phyloP scores from a whole-genome alignment of 2,329 filamentous ascomycete species.

The Fusarium fujikuroi region DNA sequence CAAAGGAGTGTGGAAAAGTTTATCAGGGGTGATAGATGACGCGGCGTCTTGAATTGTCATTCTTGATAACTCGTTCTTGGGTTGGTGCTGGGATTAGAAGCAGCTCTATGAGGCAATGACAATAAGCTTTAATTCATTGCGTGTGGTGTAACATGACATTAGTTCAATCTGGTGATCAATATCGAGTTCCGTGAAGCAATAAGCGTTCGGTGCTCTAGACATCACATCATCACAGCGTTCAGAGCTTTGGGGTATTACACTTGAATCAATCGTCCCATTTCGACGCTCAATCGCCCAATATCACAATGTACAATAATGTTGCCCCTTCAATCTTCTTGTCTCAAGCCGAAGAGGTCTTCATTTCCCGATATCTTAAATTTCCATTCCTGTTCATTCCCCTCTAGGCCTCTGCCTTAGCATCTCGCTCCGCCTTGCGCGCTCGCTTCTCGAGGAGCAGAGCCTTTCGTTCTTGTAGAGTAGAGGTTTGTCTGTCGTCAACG shows the following conservation, averaged over 20 bases:
- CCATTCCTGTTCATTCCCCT: not conserved
- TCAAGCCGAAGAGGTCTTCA: constrained; percentile 8
- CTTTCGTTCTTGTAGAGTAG: constrained; percentile 81
- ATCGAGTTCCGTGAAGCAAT: not conserved
- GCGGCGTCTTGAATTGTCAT: constrained; percentile 16
- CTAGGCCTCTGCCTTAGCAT: constrained; percentile 46
- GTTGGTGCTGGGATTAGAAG: constrained; percentile 17
- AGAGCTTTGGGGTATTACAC: constrained; percentile 21
- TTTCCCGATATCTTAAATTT: constrained; percentile 23
- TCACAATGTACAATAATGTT: constrained; percentile 41
- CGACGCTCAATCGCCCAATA: constrained; percentile 40
- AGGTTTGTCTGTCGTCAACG: constrained; percentile 84
- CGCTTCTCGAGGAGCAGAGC: constrained; percentile 88
- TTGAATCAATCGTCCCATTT: constrained; percentile 42
- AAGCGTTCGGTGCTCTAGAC: not conserved
- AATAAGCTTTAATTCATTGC: constrained; percentile 5
- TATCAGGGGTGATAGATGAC: constrained; percentile 27
- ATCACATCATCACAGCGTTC: constrained; percentile 16
- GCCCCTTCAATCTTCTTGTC: constrained; percentile 7
- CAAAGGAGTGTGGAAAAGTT: constrained; percentile 26
- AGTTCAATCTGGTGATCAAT: not conserved
- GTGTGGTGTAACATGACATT: not conserved
- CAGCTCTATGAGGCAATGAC: constrained; percentile 16
- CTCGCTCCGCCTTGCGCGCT: constrained; percentile 67
- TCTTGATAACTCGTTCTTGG: not conserved